phyloP scores from a whole-genome alignment of 805 yeast species.

The Wickerhamomyces canadensis region DNA sequence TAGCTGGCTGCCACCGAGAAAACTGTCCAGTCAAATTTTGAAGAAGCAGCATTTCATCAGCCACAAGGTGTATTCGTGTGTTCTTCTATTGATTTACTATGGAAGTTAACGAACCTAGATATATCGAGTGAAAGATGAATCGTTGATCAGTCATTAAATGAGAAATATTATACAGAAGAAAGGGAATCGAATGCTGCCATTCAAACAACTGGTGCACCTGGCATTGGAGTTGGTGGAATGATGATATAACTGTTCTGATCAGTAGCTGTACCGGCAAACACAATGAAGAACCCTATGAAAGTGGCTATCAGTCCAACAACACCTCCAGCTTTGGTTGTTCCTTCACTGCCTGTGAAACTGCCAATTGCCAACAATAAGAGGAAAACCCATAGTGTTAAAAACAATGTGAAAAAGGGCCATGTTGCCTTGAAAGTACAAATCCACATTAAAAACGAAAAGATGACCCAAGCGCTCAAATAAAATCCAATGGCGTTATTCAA shows the following conservation, averaged over 20 bases:
- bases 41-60: no score
- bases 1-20: no score
- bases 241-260: conserved; percentile 52
- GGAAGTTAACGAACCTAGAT: no score
- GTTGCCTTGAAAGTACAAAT: conserved; percentile 54
- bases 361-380: conserved; percentile 48
- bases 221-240: conserved; percentile 49
- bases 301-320: conserved; percentile 53
- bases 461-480: conserved; percentile 56
- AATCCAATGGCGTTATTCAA: conserved; percentile 50
- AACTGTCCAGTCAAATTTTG: no score
- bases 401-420: conserved; percentile 51
- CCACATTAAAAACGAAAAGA: conserved; percentile 55
- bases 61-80: no score
- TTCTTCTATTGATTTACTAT: no score
- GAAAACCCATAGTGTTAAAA: conserved; percentile 48
- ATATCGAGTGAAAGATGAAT: no score
- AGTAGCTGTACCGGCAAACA: conserved; percentile 58
- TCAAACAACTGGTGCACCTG: conserved; percentile 33
- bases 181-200: no score
- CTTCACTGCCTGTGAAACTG: conserved; percentile 39
- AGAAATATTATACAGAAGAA: no score
- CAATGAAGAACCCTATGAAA: conserved; percentile 55
- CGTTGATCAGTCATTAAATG: no score
- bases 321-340: conserved; percentile 54